Evolutionary conservation across 352 stramenopile species (phyloP).

Genomic region (Phytophthora colocasiae): DNA sequence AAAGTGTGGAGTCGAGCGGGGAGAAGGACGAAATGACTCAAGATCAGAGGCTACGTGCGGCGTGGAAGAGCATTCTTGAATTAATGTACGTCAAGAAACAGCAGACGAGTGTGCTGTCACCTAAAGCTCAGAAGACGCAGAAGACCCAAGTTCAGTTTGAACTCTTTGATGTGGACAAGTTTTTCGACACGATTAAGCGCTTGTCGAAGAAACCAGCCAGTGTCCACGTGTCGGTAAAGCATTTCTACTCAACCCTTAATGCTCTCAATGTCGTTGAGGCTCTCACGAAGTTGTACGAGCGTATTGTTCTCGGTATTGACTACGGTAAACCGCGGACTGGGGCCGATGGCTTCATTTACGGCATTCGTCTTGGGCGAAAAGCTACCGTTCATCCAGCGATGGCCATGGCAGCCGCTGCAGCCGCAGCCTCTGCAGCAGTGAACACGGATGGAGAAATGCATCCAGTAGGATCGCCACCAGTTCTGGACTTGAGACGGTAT

Average conservation of each 20-base stretch:
- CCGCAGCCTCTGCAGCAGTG: conserved; percentile 30
- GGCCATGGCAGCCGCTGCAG: conserved; percentile 28
- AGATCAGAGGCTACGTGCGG: conserved; percentile 37
- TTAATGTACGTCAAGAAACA: conserved; percentile 69
- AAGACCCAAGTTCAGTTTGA: conserved; percentile 42
- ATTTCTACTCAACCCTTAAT: conserved; percentile 68
- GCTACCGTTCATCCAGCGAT: conserved; percentile 43
- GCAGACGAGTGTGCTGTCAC: conserved; percentile 24
- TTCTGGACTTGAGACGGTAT: conserved; percentile 55
- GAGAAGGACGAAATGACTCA: conserved; percentile 16
- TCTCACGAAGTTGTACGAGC: conserved; percentile 68
- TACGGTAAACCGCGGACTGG: conserved; percentile 61
- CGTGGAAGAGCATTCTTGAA: conserved; percentile 67
- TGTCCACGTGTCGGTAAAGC: conserved; percentile 58
- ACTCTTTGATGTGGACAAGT: conserved; percentile 66
- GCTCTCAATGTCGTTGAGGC: conserved; percentile 64
- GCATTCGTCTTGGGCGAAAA: conserved; percentile 79
- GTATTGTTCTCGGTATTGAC: conserved; percentile 66
- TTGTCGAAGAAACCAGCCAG: conserved; percentile 59
- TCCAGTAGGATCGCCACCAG: conserved; percentile 26
- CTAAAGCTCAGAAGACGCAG: conserved; percentile 10
- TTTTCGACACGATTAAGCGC: conserved; percentile 59
- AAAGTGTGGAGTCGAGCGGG: conserved; percentile 42
- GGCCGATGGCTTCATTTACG: conserved; percentile 65
- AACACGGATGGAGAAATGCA: conserved; percentile 26